phyloP scores from a whole-genome alignment of 208 protist species.

The Willaertia magna region DNA sequence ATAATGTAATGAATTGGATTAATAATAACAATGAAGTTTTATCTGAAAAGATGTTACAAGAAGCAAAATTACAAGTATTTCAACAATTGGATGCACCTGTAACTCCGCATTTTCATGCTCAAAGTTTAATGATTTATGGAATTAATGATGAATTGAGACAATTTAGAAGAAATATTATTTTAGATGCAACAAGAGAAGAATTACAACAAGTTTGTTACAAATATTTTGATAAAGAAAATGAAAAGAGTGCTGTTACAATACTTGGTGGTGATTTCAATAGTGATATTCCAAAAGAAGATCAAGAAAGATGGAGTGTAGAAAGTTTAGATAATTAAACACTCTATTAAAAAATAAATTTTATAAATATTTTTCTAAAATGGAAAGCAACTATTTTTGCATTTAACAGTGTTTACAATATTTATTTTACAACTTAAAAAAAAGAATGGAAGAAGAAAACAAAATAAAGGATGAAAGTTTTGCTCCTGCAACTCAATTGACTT shows the following conservation, averaged over 20 bases:
- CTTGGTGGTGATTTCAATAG: background rate
- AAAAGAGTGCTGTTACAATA: background rate
- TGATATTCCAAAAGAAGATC: background rate
- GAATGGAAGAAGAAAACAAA: background rate
- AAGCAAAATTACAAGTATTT: constrained; percentile 13
- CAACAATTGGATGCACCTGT: background rate
- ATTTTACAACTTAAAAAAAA: too few species aligned
- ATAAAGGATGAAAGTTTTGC: too few species aligned
- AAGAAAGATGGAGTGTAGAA: background rate
- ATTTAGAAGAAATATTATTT: background rate
- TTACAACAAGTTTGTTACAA: background rate
- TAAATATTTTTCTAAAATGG: background rate
- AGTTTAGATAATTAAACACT: background rate
- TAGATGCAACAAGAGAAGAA: background rate
- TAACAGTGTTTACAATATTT: too few species aligned
- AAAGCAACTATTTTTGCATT: too few species aligned
- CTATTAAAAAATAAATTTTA: background rate
- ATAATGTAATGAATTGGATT: background rate
- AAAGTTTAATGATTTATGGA: background rate
- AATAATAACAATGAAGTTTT: background rate
- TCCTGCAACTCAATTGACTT: too few species aligned
- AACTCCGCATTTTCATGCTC: background rate
- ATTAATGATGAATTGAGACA: constrained; percentile 6
- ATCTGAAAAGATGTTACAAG: background rate
- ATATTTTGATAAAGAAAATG: background rate